Conservation (phyloP, 192 early-diverging fungal species). For the Pilobolus umbonatus region DNA sequence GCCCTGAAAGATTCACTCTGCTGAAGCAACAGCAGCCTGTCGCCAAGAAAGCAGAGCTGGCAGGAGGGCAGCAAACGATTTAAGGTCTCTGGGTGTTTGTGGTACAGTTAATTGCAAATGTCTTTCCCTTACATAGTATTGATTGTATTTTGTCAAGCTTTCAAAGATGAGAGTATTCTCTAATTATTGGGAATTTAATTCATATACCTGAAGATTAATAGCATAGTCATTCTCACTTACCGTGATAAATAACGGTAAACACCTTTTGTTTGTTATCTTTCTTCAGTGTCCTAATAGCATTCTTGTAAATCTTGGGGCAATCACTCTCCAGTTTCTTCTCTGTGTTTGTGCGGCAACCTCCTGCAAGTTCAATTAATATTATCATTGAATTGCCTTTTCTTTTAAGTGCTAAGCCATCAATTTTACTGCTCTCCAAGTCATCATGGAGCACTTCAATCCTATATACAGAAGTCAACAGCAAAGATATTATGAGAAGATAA, state of each 20-base stretch:
- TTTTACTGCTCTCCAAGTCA: background rate
- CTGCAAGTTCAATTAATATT: background rate
- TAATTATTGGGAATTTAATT: background rate
- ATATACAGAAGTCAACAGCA: background rate
- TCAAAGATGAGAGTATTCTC: background rate
- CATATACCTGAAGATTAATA: background rate
- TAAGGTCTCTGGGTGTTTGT: background rate
- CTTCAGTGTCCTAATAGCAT: background rate
- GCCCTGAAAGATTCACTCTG: background rate
- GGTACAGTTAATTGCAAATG: background rate
- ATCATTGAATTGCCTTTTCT: background rate
- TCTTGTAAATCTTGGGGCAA: conserved; percentile 1
- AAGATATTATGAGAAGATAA: conserved; percentile 5
- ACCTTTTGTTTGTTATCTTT: background rate
- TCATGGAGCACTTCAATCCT: background rate
- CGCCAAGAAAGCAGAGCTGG: conserved; percentile 8
- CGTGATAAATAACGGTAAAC: background rate
- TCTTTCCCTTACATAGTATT: conserved; percentile 4
- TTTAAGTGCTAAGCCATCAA: background rate
- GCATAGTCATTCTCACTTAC: background rate
- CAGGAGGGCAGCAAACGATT: background rate
- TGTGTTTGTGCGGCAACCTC: background rate
- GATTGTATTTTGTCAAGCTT: conserved; percentile 5
- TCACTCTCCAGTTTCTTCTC: background rate
- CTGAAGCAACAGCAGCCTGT: background rate